Conservation (phyloP, 2,329 filamentous ascomycete genomes). For the Fusarium sp. region DNA sequence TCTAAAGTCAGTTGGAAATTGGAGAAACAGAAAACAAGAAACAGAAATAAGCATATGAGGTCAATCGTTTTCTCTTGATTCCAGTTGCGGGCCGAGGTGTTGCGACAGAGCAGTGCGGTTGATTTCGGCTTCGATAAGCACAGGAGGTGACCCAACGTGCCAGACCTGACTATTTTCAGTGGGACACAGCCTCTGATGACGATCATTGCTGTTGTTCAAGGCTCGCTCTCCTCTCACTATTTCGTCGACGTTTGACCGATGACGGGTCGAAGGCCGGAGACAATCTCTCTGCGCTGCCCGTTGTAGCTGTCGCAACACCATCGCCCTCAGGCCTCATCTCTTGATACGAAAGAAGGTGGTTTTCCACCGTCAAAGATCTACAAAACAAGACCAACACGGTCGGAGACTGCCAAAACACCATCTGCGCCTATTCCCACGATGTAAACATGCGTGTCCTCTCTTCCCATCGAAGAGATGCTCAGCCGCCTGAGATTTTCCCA, state of each 20-base stretch:
- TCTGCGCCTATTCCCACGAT: slow-evolving; percentile 41
- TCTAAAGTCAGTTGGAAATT: slow-evolving; percentile 25
- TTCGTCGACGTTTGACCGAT: background rate
- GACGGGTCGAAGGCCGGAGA: background rate
- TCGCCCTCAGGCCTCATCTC: slow-evolving; percentile 44
- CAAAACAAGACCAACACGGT: slow-evolving; percentile 46
- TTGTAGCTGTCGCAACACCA: slow-evolving; percentile 17
- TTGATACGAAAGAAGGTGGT: slow-evolving; percentile 55
- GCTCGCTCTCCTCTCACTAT: background rate
- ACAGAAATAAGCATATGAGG: slow-evolving; percentile 25
- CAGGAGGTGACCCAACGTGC: slow-evolving; percentile 30
- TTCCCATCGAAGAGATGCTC: slow-evolving; percentile 48
- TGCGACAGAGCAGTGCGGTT: slow-evolving; percentile 22
- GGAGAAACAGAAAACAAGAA: background rate
- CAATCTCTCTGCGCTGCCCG: slow-evolving; percentile 6
- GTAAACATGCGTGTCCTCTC: slow-evolving; percentile 45
- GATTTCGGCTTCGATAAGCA: slow-evolving; percentile 21
- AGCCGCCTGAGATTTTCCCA: slow-evolving; percentile 43
- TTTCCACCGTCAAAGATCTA: slow-evolving; percentile 58
- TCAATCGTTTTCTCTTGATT: slow-evolving; percentile 41
- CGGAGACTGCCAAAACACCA: slow-evolving; percentile 47
- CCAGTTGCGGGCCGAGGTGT: slow-evolving; percentile 14
- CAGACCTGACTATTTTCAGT: slow-evolving; percentile 21
- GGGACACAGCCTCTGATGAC: slow-evolving; percentile 12
- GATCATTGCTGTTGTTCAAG: background rate